Percentiles rank a stretch among this genome's conserved stretches.
Conservation (phyloP, 73 alveolate genomes). For the Tetrahymena elliotti region DNA sequence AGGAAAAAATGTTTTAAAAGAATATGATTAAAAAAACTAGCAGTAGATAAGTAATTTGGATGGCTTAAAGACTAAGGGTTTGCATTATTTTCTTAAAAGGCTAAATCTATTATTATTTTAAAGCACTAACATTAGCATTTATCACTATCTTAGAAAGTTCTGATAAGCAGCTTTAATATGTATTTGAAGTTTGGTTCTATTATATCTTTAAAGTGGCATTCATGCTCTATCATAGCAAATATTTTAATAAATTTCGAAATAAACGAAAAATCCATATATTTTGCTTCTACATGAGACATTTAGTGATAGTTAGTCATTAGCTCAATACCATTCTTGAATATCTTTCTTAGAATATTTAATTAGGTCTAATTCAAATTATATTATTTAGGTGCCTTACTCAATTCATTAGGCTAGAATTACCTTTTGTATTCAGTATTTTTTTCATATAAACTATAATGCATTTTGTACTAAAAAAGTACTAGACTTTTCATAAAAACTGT, state of each 20-base stretch:
- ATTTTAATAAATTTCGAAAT: background rate
- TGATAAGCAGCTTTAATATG: background rate
- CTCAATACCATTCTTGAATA: background rate
- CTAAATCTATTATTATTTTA: background rate
- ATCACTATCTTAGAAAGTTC: background rate
- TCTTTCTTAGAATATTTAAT: background rate
- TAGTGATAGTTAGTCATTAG: background rate
- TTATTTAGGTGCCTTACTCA: background rate
- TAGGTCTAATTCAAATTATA: background rate
- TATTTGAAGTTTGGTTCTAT: background rate
- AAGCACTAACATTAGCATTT: background rate
- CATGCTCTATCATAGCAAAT: background rate
- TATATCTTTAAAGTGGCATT: background rate
- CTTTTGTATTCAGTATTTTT: background rate
- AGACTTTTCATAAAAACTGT: background rate
- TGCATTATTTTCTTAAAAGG: background rate
- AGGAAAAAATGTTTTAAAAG: background rate
- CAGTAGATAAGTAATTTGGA: background rate
- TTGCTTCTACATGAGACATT: background rate
- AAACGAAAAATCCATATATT: background rate
- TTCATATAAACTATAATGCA: background rate
- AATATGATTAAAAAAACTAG: background rate
- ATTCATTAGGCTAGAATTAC: background rate
- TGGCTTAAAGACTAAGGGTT: background rate
- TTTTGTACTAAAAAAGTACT: background rate